Conservation (phyloP, 2,329 filamentous ascomycete genomes). For the Fusarium temperatum region DNA sequence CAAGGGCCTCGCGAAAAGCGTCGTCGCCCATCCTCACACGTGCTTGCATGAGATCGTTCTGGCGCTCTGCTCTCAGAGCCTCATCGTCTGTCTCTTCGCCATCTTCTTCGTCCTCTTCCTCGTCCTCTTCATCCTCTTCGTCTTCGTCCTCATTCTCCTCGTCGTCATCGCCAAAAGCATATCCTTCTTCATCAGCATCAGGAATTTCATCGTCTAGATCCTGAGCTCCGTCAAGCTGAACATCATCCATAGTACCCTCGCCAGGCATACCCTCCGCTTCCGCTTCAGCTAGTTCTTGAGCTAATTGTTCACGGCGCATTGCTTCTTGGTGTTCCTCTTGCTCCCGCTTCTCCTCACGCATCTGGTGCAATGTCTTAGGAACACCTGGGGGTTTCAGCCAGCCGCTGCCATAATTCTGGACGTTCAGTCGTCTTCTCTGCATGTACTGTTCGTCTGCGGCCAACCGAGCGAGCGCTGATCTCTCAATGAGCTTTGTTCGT, state of each 20-base stretch:
- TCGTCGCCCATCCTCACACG: constrained; percentile 67
- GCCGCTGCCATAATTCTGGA: constrained; percentile 84
- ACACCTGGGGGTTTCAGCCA: constrained; percentile 94
- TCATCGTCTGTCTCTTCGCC: constrained; percentile 53
- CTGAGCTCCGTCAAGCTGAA: constrained; percentile 62
- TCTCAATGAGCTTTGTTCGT: constrained; percentile 59
- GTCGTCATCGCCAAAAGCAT: constrained; percentile 58
- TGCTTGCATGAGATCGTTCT: constrained; percentile 59
- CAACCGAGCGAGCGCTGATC: constrained; percentile 73
- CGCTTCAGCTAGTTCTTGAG: constrained; percentile 78
- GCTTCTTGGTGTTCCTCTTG: constrained; percentile 84
- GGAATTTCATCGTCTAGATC: constrained; percentile 81
- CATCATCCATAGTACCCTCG: constrained; percentile 61
- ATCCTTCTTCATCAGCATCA: constrained; percentile 67
- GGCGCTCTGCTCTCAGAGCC: constrained; percentile 54
- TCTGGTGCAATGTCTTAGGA: constrained; percentile 87
- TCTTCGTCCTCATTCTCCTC: constrained; percentile 55
- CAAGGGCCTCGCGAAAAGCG: constrained; percentile 67
- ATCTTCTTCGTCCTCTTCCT: constrained; percentile 50
- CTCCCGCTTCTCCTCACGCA: constrained; percentile 89
- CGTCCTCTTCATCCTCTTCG: constrained; percentile 54
- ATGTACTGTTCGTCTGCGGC: constrained; percentile 80
- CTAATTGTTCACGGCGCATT: constrained; percentile 73
- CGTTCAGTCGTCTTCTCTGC: constrained; percentile 79
- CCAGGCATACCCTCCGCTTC: constrained; percentile 57